These are phyloP conservation scores for Lenwebbia sp. DNA, from an alignment of 345 rosid species.

Conservation along the genomic window DNA sequence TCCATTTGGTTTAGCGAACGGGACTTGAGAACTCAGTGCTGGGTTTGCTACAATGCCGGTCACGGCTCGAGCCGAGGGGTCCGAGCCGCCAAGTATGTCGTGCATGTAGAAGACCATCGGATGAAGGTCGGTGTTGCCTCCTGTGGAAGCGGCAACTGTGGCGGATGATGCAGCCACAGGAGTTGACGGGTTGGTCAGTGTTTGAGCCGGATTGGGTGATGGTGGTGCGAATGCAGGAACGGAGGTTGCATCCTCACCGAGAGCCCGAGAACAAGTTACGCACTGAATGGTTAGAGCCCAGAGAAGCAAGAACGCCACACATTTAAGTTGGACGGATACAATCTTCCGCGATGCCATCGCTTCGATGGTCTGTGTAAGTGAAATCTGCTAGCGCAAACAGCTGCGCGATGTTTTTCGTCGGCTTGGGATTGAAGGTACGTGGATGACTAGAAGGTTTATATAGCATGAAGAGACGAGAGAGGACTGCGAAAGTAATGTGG, in stretches of 20 bases:
- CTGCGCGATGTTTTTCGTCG: neutral
- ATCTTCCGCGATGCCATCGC: neutral
- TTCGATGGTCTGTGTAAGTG: neutral
- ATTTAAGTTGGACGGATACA: neutral
- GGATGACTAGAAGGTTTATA: neutral
- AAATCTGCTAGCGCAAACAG: neutral
- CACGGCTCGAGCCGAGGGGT: conserved; percentile 63
- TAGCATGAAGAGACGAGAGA: neutral
- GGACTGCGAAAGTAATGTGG: neutral
- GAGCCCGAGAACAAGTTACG: neutral
- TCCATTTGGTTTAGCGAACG: conserved; percentile 79
- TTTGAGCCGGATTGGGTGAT: neutral
- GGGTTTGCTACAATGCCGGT: conserved; percentile 65
- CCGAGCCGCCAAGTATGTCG: conserved; percentile 76
- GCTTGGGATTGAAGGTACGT: neutral
- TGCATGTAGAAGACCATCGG: conserved; percentile 62
- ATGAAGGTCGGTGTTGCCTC: conserved; percentile 1
- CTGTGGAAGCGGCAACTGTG: conserved; percentile 6
- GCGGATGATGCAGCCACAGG: neutral
- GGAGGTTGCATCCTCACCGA: neutral
- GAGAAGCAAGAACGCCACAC: conserved; percentile 5
- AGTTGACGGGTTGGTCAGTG: neutral
- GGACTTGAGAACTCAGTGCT: conserved; percentile 60
- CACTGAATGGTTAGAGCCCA: neutral
- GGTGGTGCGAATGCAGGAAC: neutral